Evolutionary conservation across 2,329 filamentous ascomycete genomes (phyloP), one percentile per base, ranked within the genome.

Genomic region (Zopfia rhizophila): DNA sequence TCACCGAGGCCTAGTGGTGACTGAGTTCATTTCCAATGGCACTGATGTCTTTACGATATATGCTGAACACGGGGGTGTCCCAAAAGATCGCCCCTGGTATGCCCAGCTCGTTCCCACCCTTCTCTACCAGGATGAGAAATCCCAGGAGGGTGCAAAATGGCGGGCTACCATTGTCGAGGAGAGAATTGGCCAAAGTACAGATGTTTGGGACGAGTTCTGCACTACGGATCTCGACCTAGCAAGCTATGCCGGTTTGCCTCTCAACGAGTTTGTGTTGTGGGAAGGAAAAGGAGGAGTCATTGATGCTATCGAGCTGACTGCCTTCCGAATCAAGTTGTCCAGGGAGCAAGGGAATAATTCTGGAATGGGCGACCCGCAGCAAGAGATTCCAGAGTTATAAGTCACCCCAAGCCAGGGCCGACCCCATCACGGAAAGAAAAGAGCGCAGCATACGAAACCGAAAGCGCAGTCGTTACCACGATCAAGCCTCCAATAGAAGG

Each of bases 181-280:
- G 42, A 52, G 54, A 5, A 29, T 12, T 12, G 39, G 49, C 7
- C 39, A 28, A 3, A 38, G 50, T 13, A 37, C 36, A 11, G 43
- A 42, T 7, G 38, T 69, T 4, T 67, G 60, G 65, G 65, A 72
- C 39, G 71, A 75, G 6, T 72, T 70, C 30, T 75, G 72, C 40
- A 27, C 61, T 3, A 60, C 57, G 0, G 56, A 74, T 45, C 51
- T 71, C 4, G 69, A 72, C 14, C 47, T 45, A 3, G 27, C 56
- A 2, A 55, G 56, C 14, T 75, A 74, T 50, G 72, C 56, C 3
- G 65, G 60, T 2, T 40, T 63, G 12, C 63, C 67, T 0, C 24
- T 72, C 8, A 72, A 70, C 18, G 69, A 72, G 37, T 17, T 67
- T 4, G 61, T 70, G 0, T 72, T 75, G 36, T 74, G 72, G 71